Base-by-base conservation (phyloP, 176 grass and related monocot species). In the Cymbopogon citratus region DNA sequence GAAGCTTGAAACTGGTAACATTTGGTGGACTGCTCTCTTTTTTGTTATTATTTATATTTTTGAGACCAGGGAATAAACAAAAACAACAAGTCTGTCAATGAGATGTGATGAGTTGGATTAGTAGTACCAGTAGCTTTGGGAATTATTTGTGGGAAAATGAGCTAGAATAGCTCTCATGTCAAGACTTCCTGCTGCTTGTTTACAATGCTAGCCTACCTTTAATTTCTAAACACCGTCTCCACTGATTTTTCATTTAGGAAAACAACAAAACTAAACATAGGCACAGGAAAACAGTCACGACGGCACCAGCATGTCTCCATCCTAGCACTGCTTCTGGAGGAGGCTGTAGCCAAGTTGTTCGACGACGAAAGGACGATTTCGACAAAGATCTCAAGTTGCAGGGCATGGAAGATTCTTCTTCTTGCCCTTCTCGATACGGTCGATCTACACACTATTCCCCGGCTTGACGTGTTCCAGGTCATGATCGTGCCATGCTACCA, bases 341-440 rank as follows among this genome's bases (percentile, higher is more conserved):
- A 4, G 2, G 9, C 9, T 25, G 10, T 5, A 29, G 40, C 16
- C 43, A 38, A 52, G 28, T 72, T 38, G 12, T 14, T 49, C 5
- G 15, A 24, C 8, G 8, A 64, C 76, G 54, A 80, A 73, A 66
- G n/a, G 43, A 80, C 16, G 45, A 80, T 56, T 15, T 56, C 33
- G 84, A 66, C 69, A 66, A 64, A 41, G 44, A 86, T 80, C 8
- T 12, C 66, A 33, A 28, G 23, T 19, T 48, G 81, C 34, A 35
- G 23, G 66, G 12, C 16, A 49, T 3, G 29, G 70, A 63, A 78
- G 52, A 63, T 69, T 38, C 54, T 59, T 13, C 40, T 52, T 73
- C 40, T 9, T 41, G 27, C n/a, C 23, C 67, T 72, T 81, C 39
- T 11, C 26, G 29, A 69, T 56, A 40, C 29, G 49, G 39, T 3